These are phyloP conservation scores for Actinomortierella wolfii DNA, from an alignment of 371 early-diverging fungal species.

Conservation along the genomic window DNA sequence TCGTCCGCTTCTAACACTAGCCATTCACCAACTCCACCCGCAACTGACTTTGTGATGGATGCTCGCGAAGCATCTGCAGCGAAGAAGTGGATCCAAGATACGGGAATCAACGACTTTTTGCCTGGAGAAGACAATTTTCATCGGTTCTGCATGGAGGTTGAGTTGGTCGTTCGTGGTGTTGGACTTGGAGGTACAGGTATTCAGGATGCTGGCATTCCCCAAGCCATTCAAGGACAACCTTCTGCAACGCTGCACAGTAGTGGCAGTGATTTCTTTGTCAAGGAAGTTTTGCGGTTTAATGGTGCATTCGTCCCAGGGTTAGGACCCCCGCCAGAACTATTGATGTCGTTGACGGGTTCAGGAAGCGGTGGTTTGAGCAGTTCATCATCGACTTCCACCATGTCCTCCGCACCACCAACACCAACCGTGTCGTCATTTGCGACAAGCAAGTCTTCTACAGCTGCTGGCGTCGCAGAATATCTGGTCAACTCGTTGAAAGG, in stretches of 20 bases:
- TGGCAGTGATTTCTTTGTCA: conserved; percentile 45
- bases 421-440: too few relatives aligned
- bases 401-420: too few relatives aligned
- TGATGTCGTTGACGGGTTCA: background rate
- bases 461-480: conserved; percentile 36
- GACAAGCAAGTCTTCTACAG: conserved; percentile 12
- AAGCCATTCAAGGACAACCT: conserved; percentile 18
- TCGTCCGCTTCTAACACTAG: background rate
- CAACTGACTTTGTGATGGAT: conserved; percentile 38
- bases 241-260: conserved; percentile 16
- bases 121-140: conserved; percentile 50
- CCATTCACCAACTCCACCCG: background rate
- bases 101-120: conserved; percentile 46
- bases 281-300: conserved; percentile 40
- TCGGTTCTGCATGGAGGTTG: conserved; percentile 49
- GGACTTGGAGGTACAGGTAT: conserved; percentile 45
- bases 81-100: conserved; percentile 33
- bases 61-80: conserved; percentile 32
- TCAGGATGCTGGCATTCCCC: conserved; percentile 22
- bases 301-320: conserved; percentile 37
- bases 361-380: background rate
- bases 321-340: conserved; percentile 16
- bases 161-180: conserved; percentile 28
- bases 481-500: conserved; percentile 40
- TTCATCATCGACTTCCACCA: background rate